Evolutionary conservation across 2,329 filamentous ascomycete genomes (phyloP).

Genomic region (Penicillium concentricum): DNA sequence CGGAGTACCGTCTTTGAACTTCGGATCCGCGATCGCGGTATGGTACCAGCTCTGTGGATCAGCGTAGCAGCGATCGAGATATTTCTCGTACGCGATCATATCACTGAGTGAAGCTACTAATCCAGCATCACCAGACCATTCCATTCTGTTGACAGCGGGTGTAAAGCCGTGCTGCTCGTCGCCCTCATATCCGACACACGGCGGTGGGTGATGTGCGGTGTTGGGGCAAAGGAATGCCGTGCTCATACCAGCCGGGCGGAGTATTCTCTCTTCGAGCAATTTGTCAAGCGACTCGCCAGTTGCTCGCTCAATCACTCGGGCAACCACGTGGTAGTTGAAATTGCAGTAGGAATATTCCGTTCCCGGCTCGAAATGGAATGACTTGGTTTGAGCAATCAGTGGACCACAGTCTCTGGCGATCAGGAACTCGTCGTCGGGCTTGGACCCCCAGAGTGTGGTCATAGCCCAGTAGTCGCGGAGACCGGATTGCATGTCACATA

Average conservation of each 20-base stretch:
- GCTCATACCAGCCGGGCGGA: conserved; percentile 45
- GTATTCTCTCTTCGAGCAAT: conserved; percentile 40
- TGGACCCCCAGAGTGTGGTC: conserved; percentile 45
- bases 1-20: conserved; percentile 35
- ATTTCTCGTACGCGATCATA: conserved; percentile 49
- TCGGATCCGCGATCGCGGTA: conserved; percentile 26
- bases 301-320: conserved; percentile 40
- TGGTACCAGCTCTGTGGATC: conserved; percentile 38
- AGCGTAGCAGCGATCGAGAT: conserved; percentile 33
- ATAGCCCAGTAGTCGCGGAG: conserved; percentile 50
- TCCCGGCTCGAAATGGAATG: conserved; percentile 46
- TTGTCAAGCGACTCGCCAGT: conserved; percentile 36
- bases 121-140: conserved; percentile 50
- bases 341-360: conserved; percentile 48
- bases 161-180: conserved; percentile 38
- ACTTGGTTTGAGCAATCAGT: conserved; percentile 33
- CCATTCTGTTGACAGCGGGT: conserved; percentile 42
- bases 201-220: conserved; percentile 38
- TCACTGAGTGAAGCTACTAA: conserved; percentile 46
- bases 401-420: conserved; percentile 30
- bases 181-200: conserved; percentile 48
- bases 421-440: conserved; percentile 42
- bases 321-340: conserved; percentile 45
- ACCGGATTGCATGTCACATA: conserved; percentile 46
- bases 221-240: conserved; percentile 42